These are phyloP conservation scores for Macrophomina phaseolina DNA, from an alignment of 2,329 filamentous ascomycete genomes.

Conservation along the genomic window DNA sequence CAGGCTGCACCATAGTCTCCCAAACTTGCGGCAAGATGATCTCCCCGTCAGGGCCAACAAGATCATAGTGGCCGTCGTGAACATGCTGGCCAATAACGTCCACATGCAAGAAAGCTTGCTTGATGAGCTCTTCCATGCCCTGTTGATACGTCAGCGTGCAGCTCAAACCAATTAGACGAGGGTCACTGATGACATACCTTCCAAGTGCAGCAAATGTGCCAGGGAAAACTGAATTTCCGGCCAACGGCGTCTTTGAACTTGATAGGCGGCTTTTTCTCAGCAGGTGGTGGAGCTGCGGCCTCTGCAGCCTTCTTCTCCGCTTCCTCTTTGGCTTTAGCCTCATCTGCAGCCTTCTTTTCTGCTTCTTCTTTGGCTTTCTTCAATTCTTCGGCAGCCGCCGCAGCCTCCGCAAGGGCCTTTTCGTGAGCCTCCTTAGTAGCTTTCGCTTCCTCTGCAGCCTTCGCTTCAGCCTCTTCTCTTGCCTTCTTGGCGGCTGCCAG, in stretches of 20 bases:
- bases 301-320: slow-evolving; percentile 53
- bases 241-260: slow-evolving; percentile 91
- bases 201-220: slow-evolving; percentile 84
- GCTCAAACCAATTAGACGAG: neutral
- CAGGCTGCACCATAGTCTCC: slow-evolving; percentile 55
- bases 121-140: slow-evolving; percentile 57
- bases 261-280: slow-evolving; percentile 73
- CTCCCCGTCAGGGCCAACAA: slow-evolving; percentile 54
- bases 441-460: slow-evolving; percentile 39
- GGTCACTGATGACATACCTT: slow-evolving; percentile 60
- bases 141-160: slow-evolving; percentile 32
- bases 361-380: slow-evolving; percentile 58
- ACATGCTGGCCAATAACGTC: slow-evolving; percentile 54
- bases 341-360: slow-evolving; percentile 55
- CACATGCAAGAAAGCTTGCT: slow-evolving; percentile 56
- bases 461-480: slow-evolving; percentile 40
- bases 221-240: slow-evolving; percentile 91
- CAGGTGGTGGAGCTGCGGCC: slow-evolving; percentile 50
- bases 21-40: slow-evolving; percentile 57
- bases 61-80: slow-evolving; percentile 54
- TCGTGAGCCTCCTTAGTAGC: slow-evolving; percentile 37
- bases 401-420: slow-evolving; percentile 47
- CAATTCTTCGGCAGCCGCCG: slow-evolving; percentile 59
- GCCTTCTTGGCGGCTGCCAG: slow-evolving; percentile 41
- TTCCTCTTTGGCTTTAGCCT: slow-evolving; percentile 46